A percentile compares a stretch with the other conserved stretches of the same genome.
Evolutionary conservation across 1,284 basidiomycete species (phyloP).

Genomic region (Bondarzewia mesenterica): DNA sequence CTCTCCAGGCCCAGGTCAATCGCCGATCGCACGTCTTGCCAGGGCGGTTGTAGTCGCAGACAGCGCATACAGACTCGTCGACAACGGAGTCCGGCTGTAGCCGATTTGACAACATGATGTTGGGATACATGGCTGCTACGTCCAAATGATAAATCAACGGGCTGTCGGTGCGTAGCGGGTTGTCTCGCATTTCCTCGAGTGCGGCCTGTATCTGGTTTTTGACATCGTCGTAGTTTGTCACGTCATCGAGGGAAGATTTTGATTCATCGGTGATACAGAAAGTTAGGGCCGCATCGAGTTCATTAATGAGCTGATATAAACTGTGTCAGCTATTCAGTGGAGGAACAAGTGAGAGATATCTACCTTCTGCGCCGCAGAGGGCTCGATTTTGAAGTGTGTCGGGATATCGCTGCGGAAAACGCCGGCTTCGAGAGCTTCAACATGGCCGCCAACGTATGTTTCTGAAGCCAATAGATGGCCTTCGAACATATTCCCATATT

Average conservation of each 20-base stretch:
- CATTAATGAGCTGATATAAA: slow-evolving; percentile 73
- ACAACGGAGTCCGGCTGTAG: slow-evolving; percentile 98
- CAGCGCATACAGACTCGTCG: slow-evolving; percentile 93
- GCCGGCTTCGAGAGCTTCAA: slow-evolving; percentile 97
- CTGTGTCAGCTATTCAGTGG: slow-evolving; percentile 4
- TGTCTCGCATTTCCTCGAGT: slow-evolving; percentile 88
- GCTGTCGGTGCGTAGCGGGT: slow-evolving; percentile 81
- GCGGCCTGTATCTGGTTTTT: slow-evolving; percentile 72
- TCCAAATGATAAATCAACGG: slow-evolving; percentile 99
- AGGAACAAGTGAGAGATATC: slow-evolving; percentile 12
- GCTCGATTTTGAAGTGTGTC: slow-evolving; percentile 93
- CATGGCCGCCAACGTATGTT: slow-evolving; percentile 98
- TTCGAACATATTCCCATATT: slow-evolving; percentile 88
- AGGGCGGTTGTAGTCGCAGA: slow-evolving; percentile 97
- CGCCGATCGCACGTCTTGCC: slow-evolving; percentile 93
- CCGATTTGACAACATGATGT: slow-evolving; percentile 99
- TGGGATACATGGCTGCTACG: slow-evolving; percentile 99
- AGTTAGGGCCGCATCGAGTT: slow-evolving; percentile 85
- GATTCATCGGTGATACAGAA: slow-evolving; percentile 92
- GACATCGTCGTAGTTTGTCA: slow-evolving; percentile 96
- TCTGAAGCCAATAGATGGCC: slow-evolving; percentile 95
- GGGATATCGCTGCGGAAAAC: slow-evolving; percentile 96
- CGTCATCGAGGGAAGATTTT: slow-evolving; percentile 70
- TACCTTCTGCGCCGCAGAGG: slow-evolving; percentile 81
- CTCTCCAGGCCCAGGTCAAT: slow-evolving; percentile 98